phyloP scores from a whole-genome alignment of 2,329 filamentous ascomycete genomes.

The Fusarium praegraminearum region DNA sequence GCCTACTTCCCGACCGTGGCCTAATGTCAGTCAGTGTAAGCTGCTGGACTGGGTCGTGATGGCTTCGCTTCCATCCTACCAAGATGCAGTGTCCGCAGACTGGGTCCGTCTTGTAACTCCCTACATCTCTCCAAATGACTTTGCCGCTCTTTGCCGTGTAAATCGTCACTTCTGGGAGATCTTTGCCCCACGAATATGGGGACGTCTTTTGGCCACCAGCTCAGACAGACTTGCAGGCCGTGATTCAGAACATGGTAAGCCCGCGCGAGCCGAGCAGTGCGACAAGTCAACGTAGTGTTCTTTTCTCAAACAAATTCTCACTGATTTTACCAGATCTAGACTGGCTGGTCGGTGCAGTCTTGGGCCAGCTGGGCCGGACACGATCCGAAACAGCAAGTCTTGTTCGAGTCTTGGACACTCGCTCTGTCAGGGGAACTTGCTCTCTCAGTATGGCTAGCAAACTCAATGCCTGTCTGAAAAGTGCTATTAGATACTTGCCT shows the following conservation, averaged over 20 bases:
- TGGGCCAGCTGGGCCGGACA: slow-evolving; percentile 52
- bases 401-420: slow-evolving; percentile 62
- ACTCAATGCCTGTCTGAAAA: slow-evolving; percentile 55
- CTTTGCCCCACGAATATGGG: slow-evolving; percentile 67
- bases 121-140: slow-evolving; percentile 57
- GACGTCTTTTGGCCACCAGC: slow-evolving; percentile 57
- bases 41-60: slow-evolving; percentile 35
- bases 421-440: slow-evolving; percentile 56
- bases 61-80: slow-evolving; percentile 64
- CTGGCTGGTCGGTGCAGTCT: slow-evolving; percentile 64
- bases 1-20: background rate
- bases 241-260: slow-evolving; percentile 61
- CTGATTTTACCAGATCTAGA: slow-evolving; percentile 56
- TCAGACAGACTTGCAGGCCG: slow-evolving; percentile 55
- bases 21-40: slow-evolving; percentile 3
- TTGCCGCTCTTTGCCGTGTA: slow-evolving; percentile 62
- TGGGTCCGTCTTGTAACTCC: slow-evolving; percentile 64
- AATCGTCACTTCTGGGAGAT: slow-evolving; percentile 59
- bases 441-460: slow-evolving; percentile 55
- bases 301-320: background rate
- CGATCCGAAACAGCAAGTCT: slow-evolving; percentile 57
- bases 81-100: slow-evolving; percentile 61
- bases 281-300: background rate
- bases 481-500: slow-evolving; percentile 57
- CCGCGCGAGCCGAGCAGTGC: background rate